These are phyloP conservation scores for Neofusicoccum kwambonambiense DNA, from an alignment of 2,329 filamentous ascomycete genomes.

Conservation along the genomic window DNA sequence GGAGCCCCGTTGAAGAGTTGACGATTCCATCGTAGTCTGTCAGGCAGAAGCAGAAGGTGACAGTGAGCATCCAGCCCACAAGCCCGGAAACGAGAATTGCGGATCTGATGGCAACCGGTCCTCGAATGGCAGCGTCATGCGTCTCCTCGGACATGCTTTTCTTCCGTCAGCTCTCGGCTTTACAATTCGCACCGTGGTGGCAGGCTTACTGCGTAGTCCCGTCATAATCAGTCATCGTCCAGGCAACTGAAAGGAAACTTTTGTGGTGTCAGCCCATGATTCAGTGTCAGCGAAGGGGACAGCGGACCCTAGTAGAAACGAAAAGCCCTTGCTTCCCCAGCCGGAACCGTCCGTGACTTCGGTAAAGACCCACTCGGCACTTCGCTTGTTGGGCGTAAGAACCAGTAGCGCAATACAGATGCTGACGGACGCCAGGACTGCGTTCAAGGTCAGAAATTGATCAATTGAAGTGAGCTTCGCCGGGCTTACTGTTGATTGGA, in stretches of 20 bases:
- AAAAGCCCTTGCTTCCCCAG: conserved; percentile 61
- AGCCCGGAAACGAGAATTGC: conserved; percentile 60
- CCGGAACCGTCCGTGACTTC: conserved; percentile 62
- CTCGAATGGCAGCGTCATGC: conserved; percentile 60
- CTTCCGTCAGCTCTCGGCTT: background rate
- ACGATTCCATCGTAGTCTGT: conserved; percentile 58
- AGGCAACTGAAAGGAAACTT: conserved; percentile 55
- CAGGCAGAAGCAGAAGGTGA: conserved; percentile 64
- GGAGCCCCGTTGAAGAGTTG: conserved; percentile 58
- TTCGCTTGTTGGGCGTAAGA: conserved; percentile 59
- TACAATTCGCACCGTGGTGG: conserved; percentile 19
- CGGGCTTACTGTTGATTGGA: conserved; percentile 57
- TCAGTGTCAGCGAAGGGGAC: conserved; percentile 14
- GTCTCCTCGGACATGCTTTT: conserved; percentile 65
- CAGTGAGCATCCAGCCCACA: conserved; percentile 61
- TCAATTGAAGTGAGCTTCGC: background rate
- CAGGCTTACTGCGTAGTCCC: conserved; percentile 60
- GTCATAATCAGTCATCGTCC: conserved; percentile 70
- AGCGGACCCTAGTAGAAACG: conserved; percentile 58
- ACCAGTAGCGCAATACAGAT: conserved; percentile 61
- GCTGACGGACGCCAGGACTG: conserved; percentile 57
- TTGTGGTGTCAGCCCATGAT: conserved; percentile 23
- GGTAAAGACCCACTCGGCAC: conserved; percentile 60
- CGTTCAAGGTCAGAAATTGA: conserved; percentile 14
- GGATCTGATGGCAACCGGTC: conserved; percentile 58